Evolutionary conservation across 495 filamentous ascomycete species (phyloP).

Genomic region (Lophium mytilinum): DNA sequence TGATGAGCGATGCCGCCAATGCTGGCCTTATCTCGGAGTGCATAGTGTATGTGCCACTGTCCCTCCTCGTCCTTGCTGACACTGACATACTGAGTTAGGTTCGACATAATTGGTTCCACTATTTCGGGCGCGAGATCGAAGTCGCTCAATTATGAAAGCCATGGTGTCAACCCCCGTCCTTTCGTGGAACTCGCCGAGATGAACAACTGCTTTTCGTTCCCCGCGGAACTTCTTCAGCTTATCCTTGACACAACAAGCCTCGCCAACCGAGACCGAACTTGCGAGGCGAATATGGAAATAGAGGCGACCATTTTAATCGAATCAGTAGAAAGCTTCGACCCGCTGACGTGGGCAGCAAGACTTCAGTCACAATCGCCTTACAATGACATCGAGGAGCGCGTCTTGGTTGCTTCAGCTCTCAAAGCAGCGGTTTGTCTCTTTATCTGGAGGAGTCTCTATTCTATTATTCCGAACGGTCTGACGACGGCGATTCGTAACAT

Average conservation of each 20-base stretch:
- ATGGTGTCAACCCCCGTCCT: slow-evolving; percentile 8
- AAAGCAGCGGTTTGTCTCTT: slow-evolving; percentile 20
- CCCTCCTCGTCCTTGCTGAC: background rate
- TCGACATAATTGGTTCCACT: slow-evolving; percentile 19
- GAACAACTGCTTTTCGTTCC: slow-evolving; percentile 25
- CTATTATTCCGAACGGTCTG: slow-evolving; percentile 6
- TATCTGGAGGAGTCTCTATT: slow-evolving; percentile 4
- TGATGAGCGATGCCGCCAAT: slow-evolving; percentile 4
- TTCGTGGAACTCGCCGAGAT: slow-evolving; percentile 18
- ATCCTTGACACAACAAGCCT: slow-evolving; percentile 20
- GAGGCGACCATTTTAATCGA: background rate
- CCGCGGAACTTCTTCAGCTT: slow-evolving; percentile 13
- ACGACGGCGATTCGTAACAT: background rate
- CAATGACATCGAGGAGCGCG: slow-evolving; percentile 15
- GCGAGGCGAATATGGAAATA: background rate
- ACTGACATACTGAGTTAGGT: slow-evolving; percentile 5
- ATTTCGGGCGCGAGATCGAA: slow-evolving; percentile 1
- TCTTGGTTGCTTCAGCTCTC: slow-evolving; percentile 17
- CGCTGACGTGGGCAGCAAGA: slow-evolving; percentile 5
- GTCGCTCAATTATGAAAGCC: background rate
- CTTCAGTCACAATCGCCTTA: slow-evolving; percentile 10
- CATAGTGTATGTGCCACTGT: slow-evolving; percentile 13
- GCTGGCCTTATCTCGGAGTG: slow-evolving; percentile 15
- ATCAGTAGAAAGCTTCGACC: slow-evolving; percentile 9
- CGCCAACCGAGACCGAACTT: background rate